Evolutionary conservation across 2,329 filamentous ascomycete genomes (phyloP).

Genomic region (Calycina herbarum): DNA sequence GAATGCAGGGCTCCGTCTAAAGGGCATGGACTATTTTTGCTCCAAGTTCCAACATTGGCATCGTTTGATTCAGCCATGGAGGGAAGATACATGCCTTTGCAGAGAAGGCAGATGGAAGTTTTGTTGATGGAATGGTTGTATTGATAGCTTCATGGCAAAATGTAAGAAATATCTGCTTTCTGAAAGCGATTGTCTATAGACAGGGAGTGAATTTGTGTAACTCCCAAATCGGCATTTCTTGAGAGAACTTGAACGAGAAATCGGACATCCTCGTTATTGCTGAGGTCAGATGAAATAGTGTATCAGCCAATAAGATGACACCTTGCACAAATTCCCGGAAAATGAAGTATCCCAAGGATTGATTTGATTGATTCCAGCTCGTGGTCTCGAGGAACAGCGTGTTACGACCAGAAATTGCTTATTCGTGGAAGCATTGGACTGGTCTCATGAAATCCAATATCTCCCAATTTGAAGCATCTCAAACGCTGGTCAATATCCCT

Average conservation of each 20-base stretch:
- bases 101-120: slow-evolving; percentile 25
- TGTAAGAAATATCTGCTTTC: too few species aligned
- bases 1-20: slow-evolving; percentile 27
- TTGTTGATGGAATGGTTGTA: slow-evolving; percentile 6
- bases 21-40: slow-evolving; percentile 18
- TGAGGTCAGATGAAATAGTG: background rate
- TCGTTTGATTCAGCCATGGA: slow-evolving; percentile 9
- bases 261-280: background rate
- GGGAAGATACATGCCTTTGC: slow-evolving; percentile 17
- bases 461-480: slow-evolving; percentile 16
- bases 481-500: slow-evolving; percentile 22
- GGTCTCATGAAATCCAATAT: background rate
- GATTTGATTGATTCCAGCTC: background rate
- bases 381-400: background rate
- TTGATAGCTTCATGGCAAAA: background rate
- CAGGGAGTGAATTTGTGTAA: background rate
- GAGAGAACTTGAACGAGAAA: background rate
- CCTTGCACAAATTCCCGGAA: background rate
- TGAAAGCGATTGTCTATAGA: too few species aligned
- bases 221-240: background rate
- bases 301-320: background rate
- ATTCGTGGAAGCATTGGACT: background rate
- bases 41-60: background rate
- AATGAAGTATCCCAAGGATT: background rate
- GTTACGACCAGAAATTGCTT: background rate